phyloP scores from a whole-genome alignment of 139 green algal genomes.

The Coccomyxa sp. region DNA sequence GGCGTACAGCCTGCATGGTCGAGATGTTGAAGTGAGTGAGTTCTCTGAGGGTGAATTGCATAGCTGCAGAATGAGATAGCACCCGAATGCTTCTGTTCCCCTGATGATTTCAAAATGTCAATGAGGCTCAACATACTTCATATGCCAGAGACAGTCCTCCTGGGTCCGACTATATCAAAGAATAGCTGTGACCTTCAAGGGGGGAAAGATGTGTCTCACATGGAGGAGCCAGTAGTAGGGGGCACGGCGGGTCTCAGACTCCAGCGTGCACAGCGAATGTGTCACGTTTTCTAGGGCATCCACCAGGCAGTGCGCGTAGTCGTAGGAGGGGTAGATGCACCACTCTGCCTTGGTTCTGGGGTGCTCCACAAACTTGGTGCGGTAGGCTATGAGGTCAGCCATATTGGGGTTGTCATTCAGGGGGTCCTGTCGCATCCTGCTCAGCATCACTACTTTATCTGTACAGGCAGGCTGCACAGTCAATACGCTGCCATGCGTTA shows the following conservation, averaged over 20 bases:
- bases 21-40: too few relatives aligned
- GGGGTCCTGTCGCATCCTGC: conserved; percentile 69
- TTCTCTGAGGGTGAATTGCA: not conserved
- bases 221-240: conserved; percentile 95
- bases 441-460: too few relatives aligned
- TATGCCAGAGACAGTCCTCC: too few relatives aligned
- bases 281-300: conserved; percentile 97
- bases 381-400: conserved; percentile 96
- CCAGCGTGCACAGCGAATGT: conserved; percentile 98
- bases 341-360: conserved; percentile 78
- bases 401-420: conserved; percentile 97
- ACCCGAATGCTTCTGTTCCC: too few relatives aligned
- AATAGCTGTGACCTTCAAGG: too few relatives aligned
- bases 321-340: conserved; percentile 99
- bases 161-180: too few relatives aligned
- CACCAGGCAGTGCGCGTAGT: conserved; percentile 99
- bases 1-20: too few relatives aligned
- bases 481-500: too few relatives aligned
- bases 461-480: too few relatives aligned
- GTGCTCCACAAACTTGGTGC: conserved; percentile 92
- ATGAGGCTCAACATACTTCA: too few relatives aligned
- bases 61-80: not conserved
- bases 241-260: conserved; percentile 95
- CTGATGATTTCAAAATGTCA: too few relatives aligned
- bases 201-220: conserved; percentile 22